Evolutionary conservation across 2,329 filamentous ascomycete species (phyloP), one percentile per base, ranked within the genome.

Genomic region (Diaporthe citriasiana): DNA sequence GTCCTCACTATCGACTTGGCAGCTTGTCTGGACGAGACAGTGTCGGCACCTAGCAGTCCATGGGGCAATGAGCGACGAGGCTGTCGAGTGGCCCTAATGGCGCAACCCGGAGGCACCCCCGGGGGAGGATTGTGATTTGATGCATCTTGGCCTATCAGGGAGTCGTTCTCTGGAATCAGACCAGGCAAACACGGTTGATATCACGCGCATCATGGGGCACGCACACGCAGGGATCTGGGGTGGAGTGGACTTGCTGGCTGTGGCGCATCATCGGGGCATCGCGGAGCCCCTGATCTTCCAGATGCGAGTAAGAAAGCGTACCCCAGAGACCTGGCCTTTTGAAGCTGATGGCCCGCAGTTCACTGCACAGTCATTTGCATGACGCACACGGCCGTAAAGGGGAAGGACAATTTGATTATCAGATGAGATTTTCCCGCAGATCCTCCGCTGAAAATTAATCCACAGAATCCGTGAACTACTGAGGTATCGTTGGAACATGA

Each of bases 221-320:
- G 63, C 45, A 66, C 13, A 53, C 22, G 63, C 63, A 66, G 45
- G 63, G 63, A 66, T 66, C 60, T 53, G 63, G 45, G 63, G 33
- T 66, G 45, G 33, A 53, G 63, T 51, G 60, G 45, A 27, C 9
- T 30, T 25, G 55, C 9, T 17, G 6, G 57, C 25, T 12, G 40
- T 30, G 25, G 57, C 35, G n/a, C 59, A 63, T 45, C 27, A 15
- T 50, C 42, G 42, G 30, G 45, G 9, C 10, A 51, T 51, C 30
- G 30, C 45, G 60, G 60, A 35, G 19, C 0, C 12, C 45, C 45
- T 22, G 59, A 51, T 66, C 45, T 51, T 27, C 25, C 4, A 63
- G n/a, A 51, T 40, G 45, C 63, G n/a, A 66, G 45, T 13, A 51
- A 53, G 45, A 25, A 33, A 53, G 63, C 47, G 22, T 38, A 66